phyloP scores from a whole-genome alignment of 164 flowering plant species.

The Vitis rotundifolia region DNA sequence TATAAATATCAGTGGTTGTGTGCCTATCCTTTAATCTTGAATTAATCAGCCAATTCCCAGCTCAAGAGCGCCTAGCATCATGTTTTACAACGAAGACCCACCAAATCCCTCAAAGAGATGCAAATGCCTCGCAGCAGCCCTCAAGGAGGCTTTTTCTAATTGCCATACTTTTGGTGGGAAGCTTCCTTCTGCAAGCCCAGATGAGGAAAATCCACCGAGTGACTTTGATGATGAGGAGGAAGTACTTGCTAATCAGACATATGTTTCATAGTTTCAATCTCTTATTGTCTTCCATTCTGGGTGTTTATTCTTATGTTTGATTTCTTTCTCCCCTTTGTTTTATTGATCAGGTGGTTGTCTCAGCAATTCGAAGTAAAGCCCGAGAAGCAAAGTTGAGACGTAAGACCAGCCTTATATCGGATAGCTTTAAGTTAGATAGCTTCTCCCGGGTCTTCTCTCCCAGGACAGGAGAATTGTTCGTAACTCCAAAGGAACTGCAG shows the following conservation, averaged over 20 bases:
- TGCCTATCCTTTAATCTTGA: constrained; percentile 1
- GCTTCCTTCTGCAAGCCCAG: constrained; percentile 22
- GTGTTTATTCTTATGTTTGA: background rate
- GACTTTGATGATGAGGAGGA: constrained; percentile 54
- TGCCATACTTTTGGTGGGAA: constrained; percentile 34
- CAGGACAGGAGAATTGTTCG: constrained; percentile 30
- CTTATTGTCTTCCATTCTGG: background rate
- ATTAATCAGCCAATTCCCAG: background rate
- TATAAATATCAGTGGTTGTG: background rate
- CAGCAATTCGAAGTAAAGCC: constrained; percentile 53
- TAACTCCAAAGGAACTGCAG: constrained; percentile 17
- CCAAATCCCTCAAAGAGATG: constrained; percentile 37
- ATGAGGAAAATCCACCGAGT: constrained; percentile 33
- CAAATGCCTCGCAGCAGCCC: constrained; percentile 32
- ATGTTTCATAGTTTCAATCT: background rate
- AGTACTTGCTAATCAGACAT: constrained; percentile 28
- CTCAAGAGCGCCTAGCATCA: constrained; percentile 29
- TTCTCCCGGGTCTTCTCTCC: constrained; percentile 51
- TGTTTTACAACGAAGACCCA: constrained; percentile 37
- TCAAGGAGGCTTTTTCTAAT: constrained; percentile 48
- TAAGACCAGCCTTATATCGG: constrained; percentile 14
- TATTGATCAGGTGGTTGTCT: constrained; percentile 47
- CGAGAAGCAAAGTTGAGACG: constrained; percentile 59
- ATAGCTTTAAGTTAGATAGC: constrained; percentile 25
- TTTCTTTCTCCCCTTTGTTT: background rate